These are phyloP conservation scores for Phytophthora foliorum DNA, from an alignment of 352 stramenopile species.

Conservation along the genomic window DNA sequence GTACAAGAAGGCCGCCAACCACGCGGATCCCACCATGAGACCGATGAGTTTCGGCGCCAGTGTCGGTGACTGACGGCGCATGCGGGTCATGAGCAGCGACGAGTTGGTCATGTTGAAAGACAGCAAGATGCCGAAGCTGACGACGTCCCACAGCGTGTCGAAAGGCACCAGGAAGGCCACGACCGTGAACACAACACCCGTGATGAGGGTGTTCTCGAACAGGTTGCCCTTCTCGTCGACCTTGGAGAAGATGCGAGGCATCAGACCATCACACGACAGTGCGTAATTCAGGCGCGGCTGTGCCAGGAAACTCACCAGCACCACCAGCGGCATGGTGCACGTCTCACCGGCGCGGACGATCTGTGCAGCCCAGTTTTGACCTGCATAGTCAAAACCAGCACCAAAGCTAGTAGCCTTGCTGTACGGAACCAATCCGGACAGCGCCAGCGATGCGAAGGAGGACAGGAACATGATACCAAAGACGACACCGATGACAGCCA, in stretches of 20 bases:
- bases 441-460: slow-evolving; percentile 82
- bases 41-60: slow-evolving; percentile 54
- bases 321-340: slow-evolving; percentile 94
- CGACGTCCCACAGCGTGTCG: slow-evolving; percentile 86
- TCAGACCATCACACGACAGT: slow-evolving; percentile 93
- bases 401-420: slow-evolving; percentile 49
- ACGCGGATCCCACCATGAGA: slow-evolving; percentile 48
- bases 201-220: slow-evolving; percentile 82
- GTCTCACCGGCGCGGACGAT: slow-evolving; percentile 68
- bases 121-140: slow-evolving; percentile 90
- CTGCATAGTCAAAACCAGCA: slow-evolving; percentile 51
- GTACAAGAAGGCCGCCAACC: slow-evolving; percentile 69
- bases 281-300: slow-evolving; percentile 95
- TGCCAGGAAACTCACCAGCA: slow-evolving; percentile 94
- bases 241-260: slow-evolving; percentile 92
- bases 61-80: slow-evolving; percentile 58
- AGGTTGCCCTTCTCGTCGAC: slow-evolving; percentile 85
- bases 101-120: slow-evolving; percentile 90
- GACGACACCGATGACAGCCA: slow-evolving; percentile 86
- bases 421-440: slow-evolving; percentile 82
- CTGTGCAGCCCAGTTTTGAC: slow-evolving; percentile 52
- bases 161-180: slow-evolving; percentile 85
- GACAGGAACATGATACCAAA: slow-evolving; percentile 79
- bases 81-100: slow-evolving; percentile 81
- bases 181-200: slow-evolving; percentile 68